These are phyloP conservation scores for Trichoderma aggressivum DNA, from an alignment of 2,329 filamentous ascomycete species.

Conservation along the genomic window DNA sequence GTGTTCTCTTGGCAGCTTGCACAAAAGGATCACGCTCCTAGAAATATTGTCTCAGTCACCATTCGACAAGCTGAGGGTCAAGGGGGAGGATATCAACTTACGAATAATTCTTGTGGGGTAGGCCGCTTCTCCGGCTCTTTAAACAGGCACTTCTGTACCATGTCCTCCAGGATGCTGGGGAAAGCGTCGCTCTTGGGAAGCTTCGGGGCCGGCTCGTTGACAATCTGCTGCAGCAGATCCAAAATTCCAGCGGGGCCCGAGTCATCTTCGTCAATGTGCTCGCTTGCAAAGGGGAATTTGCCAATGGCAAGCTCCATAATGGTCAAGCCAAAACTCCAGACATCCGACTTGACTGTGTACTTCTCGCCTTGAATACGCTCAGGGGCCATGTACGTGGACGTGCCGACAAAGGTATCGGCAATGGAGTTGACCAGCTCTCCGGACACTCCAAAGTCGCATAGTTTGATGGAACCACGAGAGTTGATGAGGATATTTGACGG, in stretches of 20 bases:
- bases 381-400: conserved; percentile 98
- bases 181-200: conserved; percentile 97
- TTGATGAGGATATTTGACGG: conserved; percentile 97
- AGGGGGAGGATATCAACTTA: conserved; percentile 46
- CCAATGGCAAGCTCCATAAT: conserved; percentile 98
- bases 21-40: conserved; percentile 92
- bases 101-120: conserved; percentile 89
- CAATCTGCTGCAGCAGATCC: conserved; percentile 94
- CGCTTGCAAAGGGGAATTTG: conserved; percentile 86
- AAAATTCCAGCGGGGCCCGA: conserved; percentile 90
- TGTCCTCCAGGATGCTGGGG: conserved; percentile 89
- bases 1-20: conserved; percentile 92
- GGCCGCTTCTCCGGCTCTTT: conserved; percentile 87
- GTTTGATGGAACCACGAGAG: conserved; percentile 89
- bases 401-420: conserved; percentile 96
- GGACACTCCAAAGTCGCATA: conserved; percentile 98
- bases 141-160: conserved; percentile 92
- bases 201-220: conserved; percentile 89
- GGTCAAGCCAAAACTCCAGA: conserved; percentile 94
- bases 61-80: neutral
- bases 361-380: conserved; percentile 96
- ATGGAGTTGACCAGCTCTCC: conserved; percentile 97
- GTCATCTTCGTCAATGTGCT: conserved; percentile 67
- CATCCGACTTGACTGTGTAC: conserved; percentile 97
- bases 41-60: conserved; percentile 13